These are phyloP conservation scores for Zygoascus tannicola DNA, from an alignment of 805 yeast genomes.

Conservation along the genomic window DNA sequence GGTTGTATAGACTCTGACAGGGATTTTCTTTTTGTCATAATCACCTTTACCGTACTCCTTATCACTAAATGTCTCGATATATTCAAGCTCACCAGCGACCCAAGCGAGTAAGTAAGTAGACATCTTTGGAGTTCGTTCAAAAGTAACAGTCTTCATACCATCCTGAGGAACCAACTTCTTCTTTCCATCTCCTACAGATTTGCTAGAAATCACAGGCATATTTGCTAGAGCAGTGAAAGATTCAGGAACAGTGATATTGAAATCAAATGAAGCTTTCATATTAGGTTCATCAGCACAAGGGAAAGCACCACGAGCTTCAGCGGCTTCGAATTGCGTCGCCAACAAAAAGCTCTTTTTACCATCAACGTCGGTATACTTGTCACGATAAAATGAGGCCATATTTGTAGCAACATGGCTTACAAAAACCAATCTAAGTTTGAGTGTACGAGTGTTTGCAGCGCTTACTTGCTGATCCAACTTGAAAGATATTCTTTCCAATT, in stretches of 20 bases:
- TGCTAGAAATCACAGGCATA: constrained; percentile 55
- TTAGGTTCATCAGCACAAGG: constrained; percentile 84
- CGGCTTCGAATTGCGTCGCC: constrained; percentile 80
- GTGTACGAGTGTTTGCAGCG: constrained; percentile 25
- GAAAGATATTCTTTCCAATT: constrained; percentile 52
- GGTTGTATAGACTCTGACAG: constrained; percentile 61
- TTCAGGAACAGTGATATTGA: constrained; percentile 41
- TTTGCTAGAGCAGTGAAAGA: constrained; percentile 28
- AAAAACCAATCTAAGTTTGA: constrained; percentile 39
- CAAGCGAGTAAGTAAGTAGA: constrained; percentile 81
- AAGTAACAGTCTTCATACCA: constrained; percentile 62
- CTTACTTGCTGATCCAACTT: constrained; percentile 34
- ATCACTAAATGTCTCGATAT: constrained; percentile 46
- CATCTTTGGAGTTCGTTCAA: constrained; percentile 74
- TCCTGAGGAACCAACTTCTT: constrained; percentile 22
- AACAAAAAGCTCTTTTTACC: constrained; percentile 63
- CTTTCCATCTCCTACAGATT: constrained; percentile 42
- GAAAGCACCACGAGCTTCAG: constrained; percentile 80
- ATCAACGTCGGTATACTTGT: constrained; percentile 46
- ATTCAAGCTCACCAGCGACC: constrained; percentile 70
- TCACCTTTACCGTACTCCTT: constrained; percentile 18
- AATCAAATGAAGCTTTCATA: constrained; percentile 61
- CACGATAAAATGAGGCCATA: constrained; percentile 78
- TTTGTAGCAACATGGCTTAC: constrained; percentile 61
- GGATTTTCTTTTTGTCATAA: constrained; percentile 41